These are phyloP conservation scores for Colletotrichum lindemuthianum DNA, from an alignment of 2,329 filamentous ascomycete species.

Conservation along the genomic window DNA sequence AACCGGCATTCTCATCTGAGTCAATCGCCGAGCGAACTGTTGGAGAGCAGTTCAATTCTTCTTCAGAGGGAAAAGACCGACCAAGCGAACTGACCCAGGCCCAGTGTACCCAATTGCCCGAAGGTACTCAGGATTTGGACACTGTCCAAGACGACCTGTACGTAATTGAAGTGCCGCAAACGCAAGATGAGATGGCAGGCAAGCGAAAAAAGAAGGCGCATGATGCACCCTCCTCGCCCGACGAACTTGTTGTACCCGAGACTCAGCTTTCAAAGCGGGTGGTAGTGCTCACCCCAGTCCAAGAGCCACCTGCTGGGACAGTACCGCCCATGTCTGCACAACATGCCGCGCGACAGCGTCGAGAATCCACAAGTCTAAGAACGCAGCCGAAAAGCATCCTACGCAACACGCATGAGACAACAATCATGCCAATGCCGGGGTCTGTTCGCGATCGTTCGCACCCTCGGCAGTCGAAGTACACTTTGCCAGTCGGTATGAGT, in stretches of 20 bases:
- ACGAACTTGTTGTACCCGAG: not conserved
- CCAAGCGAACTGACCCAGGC: too few species aligned
- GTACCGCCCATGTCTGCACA: slow-evolving; percentile 7
- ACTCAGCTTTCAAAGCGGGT: slow-evolving; percentile 1
- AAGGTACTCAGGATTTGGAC: too few species aligned
- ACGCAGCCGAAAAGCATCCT: not conserved
- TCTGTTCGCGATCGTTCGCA: too few species aligned
- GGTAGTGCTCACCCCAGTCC: slow-evolving; percentile 21
- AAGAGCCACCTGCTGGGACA: not conserved
- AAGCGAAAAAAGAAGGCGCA: not conserved
- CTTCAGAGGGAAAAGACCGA: too few species aligned
- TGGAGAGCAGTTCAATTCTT: too few species aligned
- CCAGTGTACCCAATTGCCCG: too few species aligned
- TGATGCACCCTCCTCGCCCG: not conserved
- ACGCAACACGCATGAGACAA: not conserved
- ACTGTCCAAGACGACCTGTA: too few species aligned
- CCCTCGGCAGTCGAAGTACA: too few species aligned
- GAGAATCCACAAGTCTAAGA: not conserved
- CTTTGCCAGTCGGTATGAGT: too few species aligned
- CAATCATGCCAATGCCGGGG: too few species aligned
- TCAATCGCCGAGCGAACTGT: not conserved
- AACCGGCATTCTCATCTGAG: not conserved
- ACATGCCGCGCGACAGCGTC: slow-evolving; percentile 4
- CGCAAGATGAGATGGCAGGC: too few species aligned
- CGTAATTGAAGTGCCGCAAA: too few species aligned